Base-by-base conservation (phyloP, 768 basidiomycete genomes). In the Atractiella rhizophila region DNA sequence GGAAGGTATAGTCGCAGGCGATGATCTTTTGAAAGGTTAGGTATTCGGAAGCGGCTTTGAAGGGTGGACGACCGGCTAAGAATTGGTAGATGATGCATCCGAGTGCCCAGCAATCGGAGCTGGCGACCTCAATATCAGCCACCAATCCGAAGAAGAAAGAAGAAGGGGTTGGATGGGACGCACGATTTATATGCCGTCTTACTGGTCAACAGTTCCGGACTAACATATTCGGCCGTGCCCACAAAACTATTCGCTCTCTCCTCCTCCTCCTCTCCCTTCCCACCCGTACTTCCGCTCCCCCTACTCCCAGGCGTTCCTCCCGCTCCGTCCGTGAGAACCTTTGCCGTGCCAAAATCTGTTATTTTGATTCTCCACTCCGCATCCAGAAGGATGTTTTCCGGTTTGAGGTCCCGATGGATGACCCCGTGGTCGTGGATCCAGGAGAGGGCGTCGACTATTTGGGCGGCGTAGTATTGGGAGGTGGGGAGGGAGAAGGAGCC, bases 1-100 rank as follows among this genome's bases (percentile, higher is more conserved):
- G 83, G 55, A 85, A 80, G 15, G 69, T 64, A 60, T 83, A 94
- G 33, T 88, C 76, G 35, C 79, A 64, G 33, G 71, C 67, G 59
- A 85, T 77, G 60, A 96, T 80, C 62, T 82, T 83, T 55, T 91
- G 76, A 69, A 83, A 86, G 25, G 78, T 91, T 44, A 91, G 69
- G 54, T 86, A 94, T 45, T 94, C 82, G 0, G 85, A 83, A 11
- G 56, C 56, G 4, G 76, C 85, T 47, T 78, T 70, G 63, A 98
- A 98, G 2, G 85, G 79, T 49, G 86, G 86, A 30, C 70, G 70
- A 28, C 86, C 88, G 11, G 76, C 70, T 38, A 94, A 73, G 66
- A 94, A 75, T 57, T 94, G 86, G 59, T 71, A 96, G 18, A 96
- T 59, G 32, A 94, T 74, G 59, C 88, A 94, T 2, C 85, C 91